Conservation (phyloP, 1,284 basidiomycete species). For the Ceratobasidium sp. region DNA sequence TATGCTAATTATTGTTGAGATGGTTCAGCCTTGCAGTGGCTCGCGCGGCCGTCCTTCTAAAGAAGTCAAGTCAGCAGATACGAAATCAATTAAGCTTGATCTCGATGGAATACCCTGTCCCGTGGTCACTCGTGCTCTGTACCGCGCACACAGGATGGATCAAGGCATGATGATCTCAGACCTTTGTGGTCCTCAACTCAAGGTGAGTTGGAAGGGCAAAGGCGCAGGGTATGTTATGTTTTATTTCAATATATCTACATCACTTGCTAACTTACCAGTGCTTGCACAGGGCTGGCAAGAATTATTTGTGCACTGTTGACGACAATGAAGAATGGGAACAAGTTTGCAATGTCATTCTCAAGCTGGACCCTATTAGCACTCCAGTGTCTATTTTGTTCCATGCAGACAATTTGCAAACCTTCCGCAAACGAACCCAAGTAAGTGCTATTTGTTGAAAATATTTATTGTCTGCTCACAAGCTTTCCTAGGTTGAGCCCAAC, state of each 20-base stretch:
- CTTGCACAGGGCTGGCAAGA: background rate
- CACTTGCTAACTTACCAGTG: background rate
- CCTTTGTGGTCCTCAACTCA: background rate
- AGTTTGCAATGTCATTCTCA: background rate
- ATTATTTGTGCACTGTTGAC: background rate
- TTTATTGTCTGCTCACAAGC: background rate
- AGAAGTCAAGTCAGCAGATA: background rate
- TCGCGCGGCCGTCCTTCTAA: background rate
- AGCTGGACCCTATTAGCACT: background rate
- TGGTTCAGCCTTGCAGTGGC: background rate
- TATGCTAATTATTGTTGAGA: background rate
- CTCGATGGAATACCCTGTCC: background rate
- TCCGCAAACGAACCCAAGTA: background rate
- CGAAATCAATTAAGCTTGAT: background rate
- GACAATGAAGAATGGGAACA: background rate
- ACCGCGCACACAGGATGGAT: background rate
- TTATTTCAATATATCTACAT: background rate
- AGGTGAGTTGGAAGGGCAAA: background rate
- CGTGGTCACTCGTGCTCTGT: background rate
- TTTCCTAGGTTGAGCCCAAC: background rate
- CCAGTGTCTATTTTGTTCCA: background rate
- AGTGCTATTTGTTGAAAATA: background rate
- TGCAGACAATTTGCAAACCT: background rate
- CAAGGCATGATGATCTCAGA: background rate
- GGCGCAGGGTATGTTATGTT: background rate